A percentile compares a stretch with the other conserved stretches of the same genome.
Conservation (phyloP, 1,284 basidiomycete genomes). For the Binderoboletus segoi region DNA sequence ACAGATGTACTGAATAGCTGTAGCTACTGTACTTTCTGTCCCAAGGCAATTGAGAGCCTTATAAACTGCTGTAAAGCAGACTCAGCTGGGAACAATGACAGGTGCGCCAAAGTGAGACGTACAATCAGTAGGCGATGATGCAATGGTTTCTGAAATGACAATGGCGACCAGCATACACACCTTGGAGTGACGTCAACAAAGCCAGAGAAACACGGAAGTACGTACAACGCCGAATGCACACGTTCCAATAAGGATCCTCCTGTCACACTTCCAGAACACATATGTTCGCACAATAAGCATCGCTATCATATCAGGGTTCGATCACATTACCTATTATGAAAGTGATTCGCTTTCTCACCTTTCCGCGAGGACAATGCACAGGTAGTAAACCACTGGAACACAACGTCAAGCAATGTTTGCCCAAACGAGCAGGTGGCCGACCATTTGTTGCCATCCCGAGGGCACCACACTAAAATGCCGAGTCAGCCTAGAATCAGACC, state of each 20-base stretch:
- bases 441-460: constrained; percentile 15
- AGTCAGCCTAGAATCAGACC: not conserved
- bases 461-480: constrained; percentile 12
- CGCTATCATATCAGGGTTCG: constrained; percentile 1
- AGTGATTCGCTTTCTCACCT: too few relatives aligned
- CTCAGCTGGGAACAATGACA: not conserved
- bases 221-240: constrained; percentile 17
- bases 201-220: not conserved
- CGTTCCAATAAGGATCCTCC: constrained; percentile 21
- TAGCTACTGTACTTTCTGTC: constrained; percentile 3
- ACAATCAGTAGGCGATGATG: constrained; percentile 7
- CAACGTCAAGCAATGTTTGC: not conserved
- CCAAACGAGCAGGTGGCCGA: not conserved
- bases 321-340: too few relatives aligned
- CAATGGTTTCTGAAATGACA: constrained; percentile 14
- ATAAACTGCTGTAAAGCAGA: constrained; percentile 13
- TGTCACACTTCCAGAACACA: constrained; percentile 22
- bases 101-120: not conserved
- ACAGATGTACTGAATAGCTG: constrained; percentile 13
- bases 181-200: constrained; percentile 2
- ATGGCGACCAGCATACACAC: constrained; percentile 10
- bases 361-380: constrained; percentile 21
- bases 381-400: constrained; percentile 19
- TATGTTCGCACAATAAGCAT: constrained; percentile 30
- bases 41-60: constrained; percentile 16